These are phyloP conservation scores for Naganishia friedmannii DNA, from an alignment of 768 basidiomycete genomes.

Conservation along the genomic window DNA sequence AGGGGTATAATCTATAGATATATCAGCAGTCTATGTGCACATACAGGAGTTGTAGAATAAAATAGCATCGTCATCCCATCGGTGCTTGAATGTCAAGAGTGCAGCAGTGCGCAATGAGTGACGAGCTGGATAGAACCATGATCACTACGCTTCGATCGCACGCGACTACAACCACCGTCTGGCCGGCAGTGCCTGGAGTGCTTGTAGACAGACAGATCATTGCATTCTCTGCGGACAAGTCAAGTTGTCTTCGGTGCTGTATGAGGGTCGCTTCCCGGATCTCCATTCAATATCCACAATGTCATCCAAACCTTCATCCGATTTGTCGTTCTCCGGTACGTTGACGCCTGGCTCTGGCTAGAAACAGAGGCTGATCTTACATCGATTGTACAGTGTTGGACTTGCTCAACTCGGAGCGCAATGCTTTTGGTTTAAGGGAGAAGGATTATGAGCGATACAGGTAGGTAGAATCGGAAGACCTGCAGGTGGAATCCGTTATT, in stretches of 20 bases:
- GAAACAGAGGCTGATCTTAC: neutral
- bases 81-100: neutral
- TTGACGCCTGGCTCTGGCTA: neutral
- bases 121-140: too few relatives aligned
- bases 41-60: neutral
- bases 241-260: neutral
- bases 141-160: neutral
- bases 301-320: neutral
- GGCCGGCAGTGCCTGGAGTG: neutral
- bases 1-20: neutral
- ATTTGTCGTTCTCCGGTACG: constrained; percentile 25
- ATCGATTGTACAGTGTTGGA: constrained; percentile 63
- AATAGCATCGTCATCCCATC: neutral
- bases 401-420: constrained; percentile 82
- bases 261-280: neutral
- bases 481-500: neutral
- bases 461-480: constrained; percentile 53
- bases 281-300: neutral
- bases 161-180: neutral
- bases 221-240: too few relatives aligned
- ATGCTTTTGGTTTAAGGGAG: constrained; percentile 83
- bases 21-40: neutral
- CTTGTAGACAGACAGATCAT: neutral
- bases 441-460: constrained; percentile 83
- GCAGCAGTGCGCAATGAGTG: too few relatives aligned